Percentiles rank a stretch among this genome's conserved stretches.
Evolutionary conservation across 2,329 filamentous ascomycete species (phyloP).

Genomic region (Elsinoe necatrix): DNA sequence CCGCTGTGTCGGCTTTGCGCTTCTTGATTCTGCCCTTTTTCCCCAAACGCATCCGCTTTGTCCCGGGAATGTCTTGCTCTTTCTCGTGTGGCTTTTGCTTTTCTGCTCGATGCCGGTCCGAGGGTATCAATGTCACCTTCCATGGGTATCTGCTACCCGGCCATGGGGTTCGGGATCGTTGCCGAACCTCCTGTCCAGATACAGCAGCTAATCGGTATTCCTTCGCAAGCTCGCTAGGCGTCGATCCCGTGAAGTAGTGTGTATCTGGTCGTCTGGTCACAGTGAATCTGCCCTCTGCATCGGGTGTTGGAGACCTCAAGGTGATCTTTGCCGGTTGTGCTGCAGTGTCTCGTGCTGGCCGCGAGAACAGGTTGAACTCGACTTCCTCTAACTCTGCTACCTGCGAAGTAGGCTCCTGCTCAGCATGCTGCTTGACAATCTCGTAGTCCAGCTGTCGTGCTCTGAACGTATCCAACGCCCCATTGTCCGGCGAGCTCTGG

Average conservation of each 20-base stretch:
- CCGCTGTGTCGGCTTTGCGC: constrained; percentile 15
- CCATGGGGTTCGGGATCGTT: constrained; percentile 18
- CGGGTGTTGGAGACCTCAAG: constrained; percentile 22
- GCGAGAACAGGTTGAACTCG: constrained; percentile 25
- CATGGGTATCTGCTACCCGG: constrained; percentile 23
- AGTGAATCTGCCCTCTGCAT: constrained; percentile 19
- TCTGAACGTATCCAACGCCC: constrained; percentile 10
- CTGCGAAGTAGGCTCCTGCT: not conserved
- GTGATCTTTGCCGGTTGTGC: constrained; percentile 19
- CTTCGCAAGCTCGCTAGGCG: constrained; percentile 6
- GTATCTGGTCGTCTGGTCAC: constrained; percentile 13
- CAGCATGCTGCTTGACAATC: not conserved
- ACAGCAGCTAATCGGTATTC: constrained; percentile 19
- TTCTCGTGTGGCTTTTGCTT: not conserved
- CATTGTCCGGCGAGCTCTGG: not conserved
- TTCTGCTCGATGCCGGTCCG: constrained; percentile 11
- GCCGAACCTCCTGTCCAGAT: constrained; percentile 20
- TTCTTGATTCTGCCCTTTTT: constrained; percentile 27
- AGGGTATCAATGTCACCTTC: constrained; percentile 22
- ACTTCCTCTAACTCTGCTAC: constrained; percentile 22
- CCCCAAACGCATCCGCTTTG: constrained; percentile 25
- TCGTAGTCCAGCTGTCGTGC: not conserved
- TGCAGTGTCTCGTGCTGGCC: constrained; percentile 13
- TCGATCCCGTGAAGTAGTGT: constrained; percentile 21
- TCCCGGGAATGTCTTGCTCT: not conserved